Base-by-base conservation (phyloP, 2,329 filamentous ascomycete genomes). In the Colletotrichum endophyticum region DNA sequence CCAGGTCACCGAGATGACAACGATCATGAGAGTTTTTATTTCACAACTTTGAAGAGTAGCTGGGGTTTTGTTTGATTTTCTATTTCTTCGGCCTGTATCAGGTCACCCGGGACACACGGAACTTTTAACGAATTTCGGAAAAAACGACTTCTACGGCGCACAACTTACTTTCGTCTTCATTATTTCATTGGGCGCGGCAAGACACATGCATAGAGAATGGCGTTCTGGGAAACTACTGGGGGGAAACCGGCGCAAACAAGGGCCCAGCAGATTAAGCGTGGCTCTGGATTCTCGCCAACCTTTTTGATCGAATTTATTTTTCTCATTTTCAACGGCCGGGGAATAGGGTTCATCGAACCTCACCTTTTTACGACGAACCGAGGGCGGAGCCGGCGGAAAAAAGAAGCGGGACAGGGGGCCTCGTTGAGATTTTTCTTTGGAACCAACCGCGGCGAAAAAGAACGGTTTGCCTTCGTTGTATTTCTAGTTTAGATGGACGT, bases 181-280 rank as follows among this genome's bases (percentile, higher is more conserved):
- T 36, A 11, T 27, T 19, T 68, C 28, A 57, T 49, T 34, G 70
- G 56, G 68, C 68, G 28, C 61, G 68, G 63, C 73, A 67, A 73
- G 70, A 66, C n/a, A 72, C 30, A 76, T 73, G 73, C 73, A 76
- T 76, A 76, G 44, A 76, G 64, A 73, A 27, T 7, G 73, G 73
- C 70, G 73, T 76, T 76, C n/a, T 32, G 63, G 30, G 16, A 15
- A 27, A 44, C 25, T 36, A 53, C 7, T 28, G 6, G 27, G 36
- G 36, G 27, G 19, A 36, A 61, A 67, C 39, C 22, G 69, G 73
- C 73, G 73, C 30, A 68, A 44, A 15, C 6, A 49, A 57, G 27
- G 8, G 61, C 30, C 28, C 36, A 15, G 22, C 62, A 27, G 62
- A 36, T 19, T 56, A 66, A 49, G 44, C 39, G 57, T 27, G 67